Evolutionary conservation across 352 stramenopile genomes (phyloP).

Genomic region (Globisporangium rhizosaccharum): DNA sequence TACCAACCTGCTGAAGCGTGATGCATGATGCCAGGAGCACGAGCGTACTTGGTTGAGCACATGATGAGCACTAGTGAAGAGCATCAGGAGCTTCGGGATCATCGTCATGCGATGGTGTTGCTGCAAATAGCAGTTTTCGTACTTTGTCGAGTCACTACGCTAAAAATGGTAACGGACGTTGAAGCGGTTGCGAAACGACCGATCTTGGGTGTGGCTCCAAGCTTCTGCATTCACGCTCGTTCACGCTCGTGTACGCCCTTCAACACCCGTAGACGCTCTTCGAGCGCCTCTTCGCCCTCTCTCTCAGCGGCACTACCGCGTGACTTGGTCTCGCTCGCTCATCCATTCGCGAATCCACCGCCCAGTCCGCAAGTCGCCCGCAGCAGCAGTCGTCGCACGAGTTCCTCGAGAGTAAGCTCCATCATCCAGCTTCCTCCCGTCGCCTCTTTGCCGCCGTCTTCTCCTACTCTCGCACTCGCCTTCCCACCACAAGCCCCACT

Average conservation of each 20-base stretch:
- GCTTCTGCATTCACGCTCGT: neutral
- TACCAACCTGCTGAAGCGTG: conserved; percentile 29
- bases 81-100: no score
- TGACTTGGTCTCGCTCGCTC: neutral
- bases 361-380: conserved; percentile 1
- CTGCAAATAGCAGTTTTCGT: neutral
- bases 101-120: neutral
- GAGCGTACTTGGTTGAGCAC: neutral
- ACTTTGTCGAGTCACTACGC: neutral
- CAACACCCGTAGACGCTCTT: neutral
- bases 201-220: no score
- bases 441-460: conserved; percentile 3
- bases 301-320: no score
- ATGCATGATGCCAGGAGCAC: no score
- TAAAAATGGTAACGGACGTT: neutral
- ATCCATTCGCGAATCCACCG: conserved; percentile 10
- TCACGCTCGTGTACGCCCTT: neutral
- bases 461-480: neutral
- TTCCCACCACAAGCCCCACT: neutral
- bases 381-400: conserved; percentile 2
- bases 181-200: neutral
- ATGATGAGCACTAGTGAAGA: no score
- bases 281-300: neutral
- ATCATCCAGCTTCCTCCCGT: conserved; percentile 65
- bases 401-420: conserved; percentile 48